Percentiles rank a stretch among this genome's conserved stretches.
Conservation (phyloP, 148 eudicot genomes). For the Agrostemma githago region DNA sequence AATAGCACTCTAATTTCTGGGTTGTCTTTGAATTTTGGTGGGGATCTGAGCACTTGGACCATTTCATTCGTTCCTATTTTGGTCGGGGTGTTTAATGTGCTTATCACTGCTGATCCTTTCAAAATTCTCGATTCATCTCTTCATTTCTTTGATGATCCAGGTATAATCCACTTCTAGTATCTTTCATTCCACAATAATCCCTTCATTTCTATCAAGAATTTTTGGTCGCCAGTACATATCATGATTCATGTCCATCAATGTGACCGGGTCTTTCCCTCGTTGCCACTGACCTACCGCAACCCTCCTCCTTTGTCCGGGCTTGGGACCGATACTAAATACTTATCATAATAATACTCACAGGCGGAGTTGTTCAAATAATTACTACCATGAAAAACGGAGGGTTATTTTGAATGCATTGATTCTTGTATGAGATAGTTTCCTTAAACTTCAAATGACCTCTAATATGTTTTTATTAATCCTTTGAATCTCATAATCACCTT, state of each 20-base stretch:
- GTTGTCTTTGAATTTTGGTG: constrained; percentile 37
- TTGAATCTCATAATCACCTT: too few relatives aligned
- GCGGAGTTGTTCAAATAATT: too few relatives aligned
- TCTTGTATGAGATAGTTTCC: not conserved
- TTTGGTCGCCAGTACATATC: too few relatives aligned
- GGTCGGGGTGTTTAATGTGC: constrained; percentile 66
- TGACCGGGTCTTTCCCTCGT: too few relatives aligned
- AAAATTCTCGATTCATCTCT: constrained; percentile 58
- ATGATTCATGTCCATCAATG: too few relatives aligned
- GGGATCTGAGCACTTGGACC: constrained; percentile 50
- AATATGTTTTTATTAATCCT: too few relatives aligned
- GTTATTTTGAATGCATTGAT: too few relatives aligned
- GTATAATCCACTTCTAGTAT: constrained; percentile 22
- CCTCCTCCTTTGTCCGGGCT: too few relatives aligned
- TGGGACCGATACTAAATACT: not conserved
- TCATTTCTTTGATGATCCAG: constrained; percentile 65
- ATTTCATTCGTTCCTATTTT: constrained; percentile 57
- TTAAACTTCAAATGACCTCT: not conserved
- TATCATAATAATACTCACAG: too few relatives aligned
- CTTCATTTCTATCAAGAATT: not conserved
- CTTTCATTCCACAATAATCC: not conserved
- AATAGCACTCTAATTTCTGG: constrained; percentile 66
- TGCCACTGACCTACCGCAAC: too few relatives aligned
- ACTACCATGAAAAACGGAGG: too few relatives aligned
- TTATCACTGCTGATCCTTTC: constrained; percentile 54